A percentile compares a stretch with the other conserved stretches of the same genome.
Evolutionary conservation across 1,284 basidiomycete genomes (phyloP).

Genomic region (Psilocybe mexicana): DNA sequence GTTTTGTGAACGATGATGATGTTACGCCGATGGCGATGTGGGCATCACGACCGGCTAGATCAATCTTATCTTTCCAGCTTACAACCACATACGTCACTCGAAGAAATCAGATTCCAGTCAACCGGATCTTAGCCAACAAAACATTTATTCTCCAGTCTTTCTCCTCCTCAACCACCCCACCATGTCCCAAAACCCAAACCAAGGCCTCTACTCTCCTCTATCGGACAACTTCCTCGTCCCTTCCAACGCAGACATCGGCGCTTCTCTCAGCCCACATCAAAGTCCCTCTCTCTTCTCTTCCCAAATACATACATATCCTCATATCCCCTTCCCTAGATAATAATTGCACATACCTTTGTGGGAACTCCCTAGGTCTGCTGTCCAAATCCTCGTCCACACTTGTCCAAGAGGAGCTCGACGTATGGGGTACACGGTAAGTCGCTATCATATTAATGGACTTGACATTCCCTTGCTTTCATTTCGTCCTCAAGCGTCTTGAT

Average conservation of each 20-base stretch:
- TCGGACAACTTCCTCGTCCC: slow-evolving; percentile 65
- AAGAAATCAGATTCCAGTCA: background rate
- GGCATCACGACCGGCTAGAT: slow-evolving; percentile 12
- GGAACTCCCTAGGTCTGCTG: slow-evolving; percentile 91
- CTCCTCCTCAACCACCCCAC: background rate
- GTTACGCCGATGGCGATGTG: background rate
- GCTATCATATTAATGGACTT: background rate
- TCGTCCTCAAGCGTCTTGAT: background rate
- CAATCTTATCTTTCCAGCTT: slow-evolving; percentile 13
- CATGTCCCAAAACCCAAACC: slow-evolving; percentile 7
- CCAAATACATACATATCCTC: slow-evolving; percentile 34
- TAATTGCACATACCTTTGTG: slow-evolving; percentile 86
- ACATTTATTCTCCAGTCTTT: background rate
- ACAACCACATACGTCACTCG: too few relatives aligned
- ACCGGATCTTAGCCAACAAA: slow-evolving; percentile 18
- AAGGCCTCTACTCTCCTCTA: slow-evolving; percentile 36
- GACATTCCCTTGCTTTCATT: background rate
- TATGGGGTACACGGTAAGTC: slow-evolving; percentile 82
- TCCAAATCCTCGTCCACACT: slow-evolving; percentile 73
- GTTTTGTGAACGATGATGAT: background rate
- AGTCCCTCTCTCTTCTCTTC: slow-evolving; percentile 24
- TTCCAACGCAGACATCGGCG: slow-evolving; percentile 56
- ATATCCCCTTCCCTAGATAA: too few relatives aligned
- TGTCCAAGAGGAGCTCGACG: slow-evolving; percentile 82
- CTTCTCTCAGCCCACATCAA: slow-evolving; percentile 41